phyloP scores from a whole-genome alignment of 2,329 filamentous ascomycete species.

The Nothopassalora personata region DNA sequence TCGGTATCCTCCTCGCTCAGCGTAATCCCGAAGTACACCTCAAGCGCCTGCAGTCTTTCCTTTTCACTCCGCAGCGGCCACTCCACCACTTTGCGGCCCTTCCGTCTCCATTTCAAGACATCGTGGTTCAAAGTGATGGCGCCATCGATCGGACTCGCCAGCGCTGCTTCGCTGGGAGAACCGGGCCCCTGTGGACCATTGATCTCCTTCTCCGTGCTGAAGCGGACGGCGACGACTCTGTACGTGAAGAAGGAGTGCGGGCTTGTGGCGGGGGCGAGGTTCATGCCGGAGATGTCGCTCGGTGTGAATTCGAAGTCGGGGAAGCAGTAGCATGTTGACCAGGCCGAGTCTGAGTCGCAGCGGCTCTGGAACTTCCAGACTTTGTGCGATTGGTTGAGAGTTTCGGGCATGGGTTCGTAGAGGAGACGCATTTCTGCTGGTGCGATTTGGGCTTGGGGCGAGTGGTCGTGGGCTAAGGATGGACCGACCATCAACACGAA shows the following conservation, averaged over 20 bases:
- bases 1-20: slow-evolving; percentile 37
- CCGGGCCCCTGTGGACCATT: slow-evolving; percentile 14
- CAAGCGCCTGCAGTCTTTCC: slow-evolving; percentile 40
- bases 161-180: slow-evolving; percentile 9
- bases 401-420: slow-evolving; percentile 15
- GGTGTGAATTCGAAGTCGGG: slow-evolving; percentile 58
- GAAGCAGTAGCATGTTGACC: slow-evolving; percentile 61
- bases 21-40: slow-evolving; percentile 43
- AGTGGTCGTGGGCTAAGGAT: slow-evolving; percentile 24
- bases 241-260: slow-evolving; percentile 50
- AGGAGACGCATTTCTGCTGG: slow-evolving; percentile 20
- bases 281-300: slow-evolving; percentile 57
- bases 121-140: slow-evolving; percentile 22
- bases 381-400: slow-evolving; percentile 28
- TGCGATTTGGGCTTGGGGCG: slow-evolving; percentile 12
- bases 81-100: slow-evolving; percentile 34
- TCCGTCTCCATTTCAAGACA: slow-evolving; percentile 29
- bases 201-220: slow-evolving; percentile 17
- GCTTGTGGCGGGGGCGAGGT: slow-evolving; percentile 48
- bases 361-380: slow-evolving; percentile 41
- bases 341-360: slow-evolving; percentile 40
- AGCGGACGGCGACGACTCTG: slow-evolving; percentile 46
- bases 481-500: neutral
- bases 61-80: slow-evolving; percentile 38
- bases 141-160: slow-evolving; percentile 25